These are phyloP conservation scores for Colletotrichum sp. DNA, from an alignment of 2,329 filamentous ascomycete genomes.

Conservation along the genomic window DNA sequence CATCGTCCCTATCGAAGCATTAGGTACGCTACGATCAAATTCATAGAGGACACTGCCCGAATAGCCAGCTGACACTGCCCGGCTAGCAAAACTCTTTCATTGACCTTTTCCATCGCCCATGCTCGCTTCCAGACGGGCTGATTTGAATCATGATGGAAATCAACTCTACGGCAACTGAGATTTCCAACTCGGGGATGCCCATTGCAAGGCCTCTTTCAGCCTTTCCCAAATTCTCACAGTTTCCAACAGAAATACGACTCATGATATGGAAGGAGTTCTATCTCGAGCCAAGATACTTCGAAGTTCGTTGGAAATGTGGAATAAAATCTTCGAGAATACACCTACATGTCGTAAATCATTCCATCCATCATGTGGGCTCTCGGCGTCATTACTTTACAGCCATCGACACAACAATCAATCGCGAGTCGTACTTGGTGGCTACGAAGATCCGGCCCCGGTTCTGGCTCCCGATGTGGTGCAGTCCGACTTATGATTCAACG, in stretches of 20 bases:
- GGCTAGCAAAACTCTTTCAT: neutral
- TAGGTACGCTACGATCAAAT: neutral
- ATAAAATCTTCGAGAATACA: neutral
- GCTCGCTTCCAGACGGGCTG: neutral
- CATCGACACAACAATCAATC: neutral
- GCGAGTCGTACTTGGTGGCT: neutral
- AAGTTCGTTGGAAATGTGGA: neutral
- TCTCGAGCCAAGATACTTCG: neutral
- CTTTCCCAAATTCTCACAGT: neutral
- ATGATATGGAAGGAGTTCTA: neutral
- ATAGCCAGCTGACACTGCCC: neutral
- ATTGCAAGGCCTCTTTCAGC: neutral
- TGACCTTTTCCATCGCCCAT: neutral
- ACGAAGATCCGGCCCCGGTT: neutral
- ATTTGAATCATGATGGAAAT: neutral
- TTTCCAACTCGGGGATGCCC: neutral
- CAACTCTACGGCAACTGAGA: fast-evolving
- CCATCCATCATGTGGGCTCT: neutral
- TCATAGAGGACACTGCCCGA: neutral
- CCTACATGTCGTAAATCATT: neutral
- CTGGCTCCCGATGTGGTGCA: neutral
- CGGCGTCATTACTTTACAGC: neutral
- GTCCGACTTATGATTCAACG: no score
- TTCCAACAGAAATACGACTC: neutral
- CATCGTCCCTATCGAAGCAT: fast-evolving